Conservation (phyloP, 164 flowering plant genomes). For the Santalum album region DNA sequence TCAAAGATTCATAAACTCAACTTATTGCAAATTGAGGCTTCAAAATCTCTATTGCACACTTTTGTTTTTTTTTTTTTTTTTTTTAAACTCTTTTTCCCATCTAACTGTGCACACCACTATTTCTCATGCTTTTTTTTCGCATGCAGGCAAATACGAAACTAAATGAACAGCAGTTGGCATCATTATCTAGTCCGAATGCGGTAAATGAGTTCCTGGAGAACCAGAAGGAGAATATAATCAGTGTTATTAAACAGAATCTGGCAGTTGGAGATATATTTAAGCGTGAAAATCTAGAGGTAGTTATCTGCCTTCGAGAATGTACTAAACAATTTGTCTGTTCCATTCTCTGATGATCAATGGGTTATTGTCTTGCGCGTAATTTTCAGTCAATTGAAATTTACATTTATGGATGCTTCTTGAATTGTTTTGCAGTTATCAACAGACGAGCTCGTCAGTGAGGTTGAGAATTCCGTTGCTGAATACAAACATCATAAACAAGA, state of each 20-base stretch:
- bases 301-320: not conserved
- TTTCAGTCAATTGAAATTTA: no score
- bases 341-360: not conserved
- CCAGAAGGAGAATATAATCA: slow-evolving; percentile 58
- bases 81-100: no score
- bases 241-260: slow-evolving; percentile 62
- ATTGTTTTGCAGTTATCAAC: slow-evolving; percentile 46
- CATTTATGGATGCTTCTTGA: not conserved
- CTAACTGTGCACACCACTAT: no score
- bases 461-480: slow-evolving; percentile 73
- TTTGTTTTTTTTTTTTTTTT: no score
- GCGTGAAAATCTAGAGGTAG: slow-evolving; percentile 82
- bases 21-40: no score
- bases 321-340: no score
- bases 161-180: slow-evolving; percentile 63
- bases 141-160: slow-evolving; percentile 67
- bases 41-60: no score
- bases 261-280: slow-evolving; percentile 85
- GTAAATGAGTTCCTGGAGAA: slow-evolving; percentile 60
- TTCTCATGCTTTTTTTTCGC: not conserved
- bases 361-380: not conserved
- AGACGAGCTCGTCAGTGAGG: slow-evolving; percentile 81
- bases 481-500: slow-evolving; percentile 70
- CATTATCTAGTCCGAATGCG: slow-evolving; percentile 70
- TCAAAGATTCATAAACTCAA: no score